Evolutionary conservation across 139 green algal species (phyloP), one percentile per base, ranked within the genome.

Genomic region (Chlorella sp.): DNA sequence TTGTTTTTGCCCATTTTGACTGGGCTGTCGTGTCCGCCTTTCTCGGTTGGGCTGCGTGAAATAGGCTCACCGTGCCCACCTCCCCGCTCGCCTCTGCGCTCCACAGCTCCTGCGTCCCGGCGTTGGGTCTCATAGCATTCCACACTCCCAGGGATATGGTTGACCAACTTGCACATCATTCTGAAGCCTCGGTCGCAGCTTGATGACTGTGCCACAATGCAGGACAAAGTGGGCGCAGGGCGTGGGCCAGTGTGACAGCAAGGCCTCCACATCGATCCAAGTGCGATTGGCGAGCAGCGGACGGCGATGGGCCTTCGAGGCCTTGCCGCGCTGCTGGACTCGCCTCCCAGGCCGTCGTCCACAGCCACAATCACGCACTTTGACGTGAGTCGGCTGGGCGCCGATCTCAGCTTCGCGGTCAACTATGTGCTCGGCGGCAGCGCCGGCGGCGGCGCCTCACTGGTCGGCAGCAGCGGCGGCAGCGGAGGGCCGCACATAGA

Each of bases 311-410:
- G 51, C 51, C 51, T 60, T 20, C 51, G 51, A 3, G 51, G 51
- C 51, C 77, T 83, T 30, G 77, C 77, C 38, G 41, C 58, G 14
- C 36, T 83, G 13, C 77, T 83, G 32, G 77, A 73, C 60, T 83
- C 77, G 2, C 77, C 56, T 9, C 46, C 56, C 2, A 11, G 51
- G 51, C 13, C 9, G 13, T 60, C 51, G 11, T 60, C 51, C 51
- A 60, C 51, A 20, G 14, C 51, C 51, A 60, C 51, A 60, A 17
- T 82, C 22, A 75, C 67, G 19, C 19, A 58, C n/a, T 3, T 74
- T 7, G 70, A 81, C 11, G 40, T 67, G 14, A 60, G 36, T 5
- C 73, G 54, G 17, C 54, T 80, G 26, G 28, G 30, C 22, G 44
- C 16, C 46, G 56, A 68, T 48, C 34, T 84, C 17, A 17, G 67